A percentile compares a stretch with the other conserved stretches of the same genome.
phyloP scores from a whole-genome alignment of 2,329 filamentous ascomycete genomes.

The Paraconiothyrium brasiliense region DNA sequence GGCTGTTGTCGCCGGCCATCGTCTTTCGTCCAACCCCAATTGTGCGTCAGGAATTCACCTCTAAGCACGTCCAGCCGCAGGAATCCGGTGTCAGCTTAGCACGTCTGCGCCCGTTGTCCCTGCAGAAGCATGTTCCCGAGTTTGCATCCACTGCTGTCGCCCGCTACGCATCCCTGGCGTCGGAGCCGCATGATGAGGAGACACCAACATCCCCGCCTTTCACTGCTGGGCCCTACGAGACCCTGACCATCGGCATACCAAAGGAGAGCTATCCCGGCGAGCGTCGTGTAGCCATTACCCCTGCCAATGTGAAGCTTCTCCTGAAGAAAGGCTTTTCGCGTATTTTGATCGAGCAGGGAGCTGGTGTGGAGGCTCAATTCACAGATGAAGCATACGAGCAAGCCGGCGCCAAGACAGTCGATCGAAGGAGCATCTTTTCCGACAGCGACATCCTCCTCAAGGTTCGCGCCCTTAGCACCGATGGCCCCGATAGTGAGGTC shows the following conservation, averaged over 20 bases:
- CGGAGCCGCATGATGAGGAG: conserved; percentile 48
- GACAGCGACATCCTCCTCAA: conserved; percentile 83
- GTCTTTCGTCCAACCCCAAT: conserved; percentile 30
- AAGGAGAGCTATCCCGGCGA: conserved; percentile 81
- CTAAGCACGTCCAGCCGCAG: conserved; percentile 24
- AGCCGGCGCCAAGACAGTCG: conserved; percentile 80
- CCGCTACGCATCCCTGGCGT: conserved; percentile 44
- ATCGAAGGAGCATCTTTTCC: conserved; percentile 74
- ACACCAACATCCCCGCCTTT: conserved; percentile 46
- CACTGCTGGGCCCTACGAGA: conserved; percentile 67
- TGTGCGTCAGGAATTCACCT: conserved; percentile 30
- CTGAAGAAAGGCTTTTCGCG: conserved; percentile 85
- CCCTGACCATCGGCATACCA: conserved; percentile 80
- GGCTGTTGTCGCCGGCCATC: conserved; percentile 29
- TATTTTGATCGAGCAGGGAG: conserved; percentile 81
- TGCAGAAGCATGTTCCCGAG: conserved; percentile 42
- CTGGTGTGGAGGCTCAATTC: conserved; percentile 81
- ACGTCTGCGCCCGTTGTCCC: conserved; percentile 37
- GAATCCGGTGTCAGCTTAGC: conserved; percentile 34
- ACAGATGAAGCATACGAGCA: conserved; percentile 78
- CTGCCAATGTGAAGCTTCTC: conserved; percentile 81
- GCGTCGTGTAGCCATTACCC: conserved; percentile 84
- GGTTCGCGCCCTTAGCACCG: conserved; percentile 75
- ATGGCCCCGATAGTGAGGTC: conserved; percentile 70
- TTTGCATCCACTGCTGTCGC: conserved; percentile 34